A percentile compares a stretch with the other conserved stretches of the same genome.
These are phyloP conservation scores for Aspergillus ustus DNA, from an alignment of 2,329 filamentous ascomycete genomes.

Conservation along the genomic window DNA sequence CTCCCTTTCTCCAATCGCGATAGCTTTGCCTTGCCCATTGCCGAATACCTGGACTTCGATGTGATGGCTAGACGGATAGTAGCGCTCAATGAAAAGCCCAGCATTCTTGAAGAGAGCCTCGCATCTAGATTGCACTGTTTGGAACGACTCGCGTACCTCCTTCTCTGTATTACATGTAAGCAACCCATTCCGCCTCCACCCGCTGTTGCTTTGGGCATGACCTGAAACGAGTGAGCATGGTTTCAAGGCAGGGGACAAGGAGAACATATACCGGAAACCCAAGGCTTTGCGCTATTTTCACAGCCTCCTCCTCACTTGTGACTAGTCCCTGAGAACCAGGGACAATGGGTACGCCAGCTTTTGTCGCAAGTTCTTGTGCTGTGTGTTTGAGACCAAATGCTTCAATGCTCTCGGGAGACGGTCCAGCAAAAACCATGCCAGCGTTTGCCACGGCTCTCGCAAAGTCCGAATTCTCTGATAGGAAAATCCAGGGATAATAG, in stretches of 20 bases:
- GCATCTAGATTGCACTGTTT: slow-evolving; percentile 75
- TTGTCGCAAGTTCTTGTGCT: slow-evolving; percentile 58
- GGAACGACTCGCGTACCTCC: slow-evolving; percentile 73
- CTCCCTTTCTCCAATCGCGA: slow-evolving; percentile 85
- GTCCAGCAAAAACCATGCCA: slow-evolving; percentile 65
- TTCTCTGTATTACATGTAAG: slow-evolving; percentile 70
- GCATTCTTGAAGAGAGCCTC: slow-evolving; percentile 80
- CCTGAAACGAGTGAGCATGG: slow-evolving; percentile 31
- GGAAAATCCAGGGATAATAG: slow-evolving; percentile 68
- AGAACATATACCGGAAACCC: slow-evolving; percentile 51
- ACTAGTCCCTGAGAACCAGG: slow-evolving; percentile 58
- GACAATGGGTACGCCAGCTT: slow-evolving; percentile 59
- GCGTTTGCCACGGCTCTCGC: slow-evolving; percentile 57
- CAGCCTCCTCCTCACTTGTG: slow-evolving; percentile 53
- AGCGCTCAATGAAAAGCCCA: slow-evolving; percentile 83
- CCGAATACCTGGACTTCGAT: slow-evolving; percentile 93
- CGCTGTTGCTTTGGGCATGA: slow-evolving; percentile 78
- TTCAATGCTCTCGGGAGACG: slow-evolving; percentile 58
- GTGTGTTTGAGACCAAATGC: slow-evolving; percentile 64
- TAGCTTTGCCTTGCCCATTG: slow-evolving; percentile 75
- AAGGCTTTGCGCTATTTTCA: slow-evolving; percentile 48
- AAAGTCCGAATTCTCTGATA: slow-evolving; percentile 68
- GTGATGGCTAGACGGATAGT: slow-evolving; percentile 77
- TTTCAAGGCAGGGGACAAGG: background rate
- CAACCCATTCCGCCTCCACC: slow-evolving; percentile 84